Evolutionary conservation across 2,329 filamentous ascomycete genomes (phyloP).

Genomic region (Ophiocordyceps unilateralis): DNA sequence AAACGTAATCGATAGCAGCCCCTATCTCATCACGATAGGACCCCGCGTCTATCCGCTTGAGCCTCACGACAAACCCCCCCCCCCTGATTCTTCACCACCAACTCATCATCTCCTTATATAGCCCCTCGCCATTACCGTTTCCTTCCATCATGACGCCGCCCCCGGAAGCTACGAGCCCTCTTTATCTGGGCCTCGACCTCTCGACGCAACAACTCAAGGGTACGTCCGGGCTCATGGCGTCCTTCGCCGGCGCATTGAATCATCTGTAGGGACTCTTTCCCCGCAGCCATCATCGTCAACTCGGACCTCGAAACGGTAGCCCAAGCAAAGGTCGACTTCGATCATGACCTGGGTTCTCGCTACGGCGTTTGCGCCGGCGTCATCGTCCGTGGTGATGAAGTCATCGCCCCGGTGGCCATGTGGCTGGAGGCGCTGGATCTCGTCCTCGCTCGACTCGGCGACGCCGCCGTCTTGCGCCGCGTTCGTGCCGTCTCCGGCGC

Average conservation of each 20-base stretch:
- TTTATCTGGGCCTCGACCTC: slow-evolving; percentile 88
- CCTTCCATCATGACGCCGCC: slow-evolving; percentile 12
- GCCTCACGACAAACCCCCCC: background rate
- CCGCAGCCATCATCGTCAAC: slow-evolving; percentile 60
- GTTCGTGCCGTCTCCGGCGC: slow-evolving; percentile 78
- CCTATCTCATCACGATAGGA: too few species aligned
- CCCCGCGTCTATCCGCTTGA: too few species aligned
- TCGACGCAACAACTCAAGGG: slow-evolving; percentile 96
- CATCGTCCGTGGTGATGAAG: slow-evolving; percentile 66
- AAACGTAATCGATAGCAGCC: too few species aligned
- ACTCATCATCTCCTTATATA: background rate
- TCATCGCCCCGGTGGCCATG: slow-evolving; percentile 83
- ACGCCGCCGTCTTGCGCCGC: slow-evolving; percentile 41
- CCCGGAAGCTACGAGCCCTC: slow-evolving; percentile 24
- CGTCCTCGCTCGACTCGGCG: slow-evolving; percentile 56
- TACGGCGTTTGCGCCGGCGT: slow-evolving; percentile 84
- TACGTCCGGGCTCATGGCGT: too few species aligned
- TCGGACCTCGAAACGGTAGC: slow-evolving; percentile 66
- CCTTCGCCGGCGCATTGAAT: too few species aligned
- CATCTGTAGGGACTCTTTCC: background rate
- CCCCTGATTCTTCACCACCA: background rate
- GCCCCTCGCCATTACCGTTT: background rate
- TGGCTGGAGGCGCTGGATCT: slow-evolving; percentile 89
- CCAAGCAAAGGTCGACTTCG: slow-evolving; percentile 89
- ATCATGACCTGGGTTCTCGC: slow-evolving; percentile 55